These are phyloP conservation scores for Echinosophora koreensis DNA, from an alignment of 306 rosid species.

Conservation along the genomic window DNA sequence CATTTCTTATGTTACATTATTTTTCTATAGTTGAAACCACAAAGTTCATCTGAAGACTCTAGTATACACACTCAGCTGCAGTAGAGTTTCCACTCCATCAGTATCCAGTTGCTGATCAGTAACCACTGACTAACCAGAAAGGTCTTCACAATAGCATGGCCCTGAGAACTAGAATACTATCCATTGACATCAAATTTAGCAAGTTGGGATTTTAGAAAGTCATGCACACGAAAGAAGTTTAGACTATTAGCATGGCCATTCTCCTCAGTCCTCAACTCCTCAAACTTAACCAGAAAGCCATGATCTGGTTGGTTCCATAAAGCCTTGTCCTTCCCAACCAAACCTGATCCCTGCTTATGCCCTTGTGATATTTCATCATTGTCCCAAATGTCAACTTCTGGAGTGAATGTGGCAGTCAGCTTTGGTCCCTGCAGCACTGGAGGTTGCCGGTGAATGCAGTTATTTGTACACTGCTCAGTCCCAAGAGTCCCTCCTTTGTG, in stretches of 20 bases:
- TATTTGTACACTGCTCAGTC: constrained; percentile 52
- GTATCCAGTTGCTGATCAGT: no score
- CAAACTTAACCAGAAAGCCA: constrained; percentile 63
- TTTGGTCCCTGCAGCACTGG: constrained; percentile 27
- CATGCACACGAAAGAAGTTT: constrained; percentile 60
- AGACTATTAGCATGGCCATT: constrained; percentile 58
- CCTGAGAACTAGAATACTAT: constrained; percentile 55
- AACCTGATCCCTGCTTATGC: constrained; percentile 60
- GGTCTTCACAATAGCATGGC: constrained; percentile 58
- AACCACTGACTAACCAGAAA: constrained; percentile 38
- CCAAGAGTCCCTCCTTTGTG: constrained; percentile 66
- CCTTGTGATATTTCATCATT: constrained; percentile 66
- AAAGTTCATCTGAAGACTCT: constrained; percentile 18
- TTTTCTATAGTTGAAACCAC: constrained; percentile 2
- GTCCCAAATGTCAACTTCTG: constrained; percentile 66
- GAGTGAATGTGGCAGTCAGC: constrained; percentile 29
- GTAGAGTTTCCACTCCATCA: no score
- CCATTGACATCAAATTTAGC: constrained; percentile 69
- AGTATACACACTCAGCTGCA: constrained; percentile 44
- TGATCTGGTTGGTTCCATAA: constrained; percentile 62
- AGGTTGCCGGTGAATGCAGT: constrained; percentile 42
- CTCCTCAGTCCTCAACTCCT: constrained; percentile 43
- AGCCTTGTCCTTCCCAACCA: constrained; percentile 65
- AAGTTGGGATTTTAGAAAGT: constrained; percentile 55
- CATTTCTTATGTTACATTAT: no score